Conservation (phyloP, 805 yeast species). For the Nakazawaea populi region DNA sequence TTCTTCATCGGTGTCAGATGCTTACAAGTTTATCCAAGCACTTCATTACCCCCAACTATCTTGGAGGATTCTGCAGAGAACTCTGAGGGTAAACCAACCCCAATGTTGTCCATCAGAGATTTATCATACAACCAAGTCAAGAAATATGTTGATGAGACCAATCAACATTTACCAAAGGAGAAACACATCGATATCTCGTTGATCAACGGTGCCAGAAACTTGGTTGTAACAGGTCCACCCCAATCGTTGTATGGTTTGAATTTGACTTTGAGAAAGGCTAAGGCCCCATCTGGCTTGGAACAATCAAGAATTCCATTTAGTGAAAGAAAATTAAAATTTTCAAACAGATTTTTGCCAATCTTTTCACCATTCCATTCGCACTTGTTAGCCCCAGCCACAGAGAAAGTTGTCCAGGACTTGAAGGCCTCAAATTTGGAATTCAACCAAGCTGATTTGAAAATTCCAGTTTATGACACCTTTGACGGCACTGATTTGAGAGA, state of each 20-base stretch:
- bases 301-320: constrained; percentile 92
- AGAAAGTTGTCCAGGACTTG: constrained; percentile 61
- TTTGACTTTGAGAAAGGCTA: constrained; percentile 84
- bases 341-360: constrained; percentile 91
- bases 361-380: constrained; percentile 97
- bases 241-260: constrained; percentile 95
- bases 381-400: constrained; percentile 68
- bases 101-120: constrained; percentile 94
- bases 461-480: constrained; percentile 90
- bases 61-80: constrained; percentile 87
- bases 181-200: constrained; percentile 88
- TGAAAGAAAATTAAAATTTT: constrained; percentile 89
- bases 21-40: constrained; percentile 84
- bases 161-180: constrained; percentile 86
- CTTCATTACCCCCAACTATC: constrained; percentile 90
- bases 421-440: constrained; percentile 53
- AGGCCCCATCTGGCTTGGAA: constrained; percentile 90
- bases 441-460: constrained; percentile 46
- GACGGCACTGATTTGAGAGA: constrained; percentile 74
- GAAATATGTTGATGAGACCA: constrained; percentile 74
- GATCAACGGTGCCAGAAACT: constrained; percentile 91
- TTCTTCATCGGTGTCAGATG: constrained; percentile 94
- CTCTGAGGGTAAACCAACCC: constrained; percentile 95
- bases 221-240: constrained; percentile 97
- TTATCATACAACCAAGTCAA: constrained; percentile 77